Conservation (phyloP, 179 eudicot species). For the Patellifolia procumbens region DNA sequence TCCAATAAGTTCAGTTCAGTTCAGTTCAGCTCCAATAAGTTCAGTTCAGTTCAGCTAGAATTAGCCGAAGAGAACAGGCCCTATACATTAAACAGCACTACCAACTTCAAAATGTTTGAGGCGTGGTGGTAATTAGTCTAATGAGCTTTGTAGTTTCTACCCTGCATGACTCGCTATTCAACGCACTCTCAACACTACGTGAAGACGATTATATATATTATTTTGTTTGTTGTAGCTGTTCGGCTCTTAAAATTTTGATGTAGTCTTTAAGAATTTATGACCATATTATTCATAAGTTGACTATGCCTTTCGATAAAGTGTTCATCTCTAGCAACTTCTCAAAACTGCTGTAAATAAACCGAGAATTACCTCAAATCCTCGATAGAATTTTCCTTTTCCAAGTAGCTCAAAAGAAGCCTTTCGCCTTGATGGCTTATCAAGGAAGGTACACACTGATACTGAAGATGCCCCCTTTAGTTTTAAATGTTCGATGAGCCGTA, state of each 20-base stretch:
- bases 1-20: too few relatives aligned
- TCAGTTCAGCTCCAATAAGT: too few relatives aligned
- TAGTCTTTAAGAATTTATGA: not conserved
- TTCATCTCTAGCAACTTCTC: not conserved
- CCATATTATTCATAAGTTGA: not conserved
- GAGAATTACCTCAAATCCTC: constrained; percentile 71
- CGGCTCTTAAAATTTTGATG: not conserved
- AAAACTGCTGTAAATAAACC: not conserved
- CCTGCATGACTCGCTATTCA: not conserved
- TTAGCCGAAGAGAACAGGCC: too few relatives aligned
- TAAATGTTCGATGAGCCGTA: constrained; percentile 55
- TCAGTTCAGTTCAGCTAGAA: too few relatives aligned
- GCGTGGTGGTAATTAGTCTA: too few relatives aligned
- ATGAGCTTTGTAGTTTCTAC: not conserved
- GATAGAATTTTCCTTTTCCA: constrained; percentile 72
- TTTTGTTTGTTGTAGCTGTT: not conserved
- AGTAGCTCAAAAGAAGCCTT: constrained; percentile 58
- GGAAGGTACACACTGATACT: constrained; percentile 78
- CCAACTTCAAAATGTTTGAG: too few relatives aligned
- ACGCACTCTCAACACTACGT: not conserved
- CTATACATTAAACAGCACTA: too few relatives aligned
- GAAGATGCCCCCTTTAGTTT: constrained; percentile 74
- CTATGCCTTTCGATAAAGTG: not conserved
- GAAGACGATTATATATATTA: not conserved
- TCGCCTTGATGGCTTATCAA: constrained; percentile 78